Base-by-base conservation (phyloP, 2,329 filamentous ascomycete genomes). In the Calonectria pteridis region DNA sequence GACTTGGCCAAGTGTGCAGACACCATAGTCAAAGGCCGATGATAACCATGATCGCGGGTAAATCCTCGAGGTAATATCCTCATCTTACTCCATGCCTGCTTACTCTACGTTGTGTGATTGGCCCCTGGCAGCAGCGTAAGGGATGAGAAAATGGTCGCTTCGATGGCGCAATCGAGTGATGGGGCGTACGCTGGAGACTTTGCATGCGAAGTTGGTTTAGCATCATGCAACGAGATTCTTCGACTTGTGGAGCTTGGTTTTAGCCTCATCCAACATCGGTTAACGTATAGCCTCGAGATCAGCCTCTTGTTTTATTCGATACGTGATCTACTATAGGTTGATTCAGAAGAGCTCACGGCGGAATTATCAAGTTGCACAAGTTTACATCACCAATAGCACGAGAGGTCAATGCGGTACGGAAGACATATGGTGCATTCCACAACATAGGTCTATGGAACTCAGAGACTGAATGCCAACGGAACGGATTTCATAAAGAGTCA, bases 401-500 rank as follows among this genome's bases (percentile, higher is more conserved):
- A 33, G 28, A 11, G 16, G 28, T 43, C 1, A 51, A 46, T 14
- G 31, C 18, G 43, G 26, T 43, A 46, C 51, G 63, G 43, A 63
- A 59, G 58, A 51, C 71, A 73, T 33, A 73, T 46, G 55, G 49
- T 50, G 58, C 77, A 65, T 72, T 59, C 46, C 58, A 69, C 69
- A 53, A 62, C 33, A 59, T 58, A 69, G 46, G 28, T 49, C 46
- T 67, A 18, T 71, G 26, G 51, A 28, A 66, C 49, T 53, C 46
- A 64, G 62, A 59, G 51, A 67, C 46, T 46, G 31, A 76, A 69
- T 73, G 68, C 67, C 73, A 71, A 74, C 72, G 74, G 72, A 76
- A 79, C 77, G 76, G 73, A 76, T 77, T 80, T 81, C 78, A 78
- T 80, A 80, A 76, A 76, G 72, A 72, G 74, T 82, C 78, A 82